A percentile compares a stretch with the other conserved stretches of the same genome.
Evolutionary conservation across 345 rosid genomes (phyloP).

Genomic region (Alliaria petiolata): DNA sequence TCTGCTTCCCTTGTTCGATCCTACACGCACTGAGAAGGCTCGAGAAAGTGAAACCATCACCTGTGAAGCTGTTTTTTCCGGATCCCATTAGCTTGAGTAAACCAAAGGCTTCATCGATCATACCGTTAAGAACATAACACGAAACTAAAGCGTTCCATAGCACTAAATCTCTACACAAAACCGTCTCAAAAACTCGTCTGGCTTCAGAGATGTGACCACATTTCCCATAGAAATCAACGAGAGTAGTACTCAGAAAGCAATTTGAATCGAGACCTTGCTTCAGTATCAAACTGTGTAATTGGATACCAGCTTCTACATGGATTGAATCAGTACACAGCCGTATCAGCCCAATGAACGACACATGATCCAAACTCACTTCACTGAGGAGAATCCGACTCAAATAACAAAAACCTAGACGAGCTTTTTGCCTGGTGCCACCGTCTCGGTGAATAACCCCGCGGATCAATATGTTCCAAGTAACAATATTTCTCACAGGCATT

Average conservation of each 20-base stretch:
- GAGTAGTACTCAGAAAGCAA: slow-evolving; percentile 43
- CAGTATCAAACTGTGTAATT: slow-evolving; percentile 48
- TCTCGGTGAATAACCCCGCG: slow-evolving; percentile 34
- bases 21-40: slow-evolving; percentile 48
- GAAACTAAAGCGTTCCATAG: slow-evolving; percentile 62
- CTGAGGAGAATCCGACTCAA: slow-evolving; percentile 45
- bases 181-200: slow-evolving; percentile 41
- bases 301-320: slow-evolving; percentile 40
- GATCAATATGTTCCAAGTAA: slow-evolving; percentile 65
- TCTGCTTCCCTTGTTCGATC: slow-evolving; percentile 47
- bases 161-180: slow-evolving; percentile 45
- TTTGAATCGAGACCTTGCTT: slow-evolving; percentile 46
- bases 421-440: background rate
- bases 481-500: slow-evolving; percentile 54
- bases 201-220: slow-evolving; percentile 48
- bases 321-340: slow-evolving; percentile 42
- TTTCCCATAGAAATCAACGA: slow-evolving; percentile 69
- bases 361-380: slow-evolving; percentile 41
- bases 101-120: slow-evolving; percentile 43
- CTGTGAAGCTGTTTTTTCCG: slow-evolving; percentile 26
- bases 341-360: slow-evolving; percentile 49
- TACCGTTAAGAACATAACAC: slow-evolving; percentile 45
- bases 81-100: slow-evolving; percentile 43
- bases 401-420: slow-evolving; percentile 30
- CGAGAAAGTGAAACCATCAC: slow-evolving; percentile 58